Evolutionary conservation across 768 basidiomycete species (phyloP).

Genomic region (Mycena haematopus): DNA sequence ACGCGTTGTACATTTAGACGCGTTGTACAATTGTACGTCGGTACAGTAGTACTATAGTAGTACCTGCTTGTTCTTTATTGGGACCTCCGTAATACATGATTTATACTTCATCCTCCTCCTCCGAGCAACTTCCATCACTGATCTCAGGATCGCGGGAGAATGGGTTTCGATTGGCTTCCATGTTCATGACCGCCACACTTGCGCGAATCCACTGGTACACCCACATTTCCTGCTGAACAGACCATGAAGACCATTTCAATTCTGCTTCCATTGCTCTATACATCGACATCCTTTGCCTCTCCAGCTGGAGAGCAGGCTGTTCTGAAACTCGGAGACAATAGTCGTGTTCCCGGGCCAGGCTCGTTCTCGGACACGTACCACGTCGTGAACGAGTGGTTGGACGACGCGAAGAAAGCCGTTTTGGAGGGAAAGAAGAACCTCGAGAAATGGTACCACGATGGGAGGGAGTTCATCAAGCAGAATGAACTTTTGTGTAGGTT

Average conservation of each 20-base stretch:
- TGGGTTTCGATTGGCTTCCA: too few relatives aligned
- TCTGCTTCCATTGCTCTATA: constrained; percentile 43
- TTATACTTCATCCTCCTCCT: too few relatives aligned
- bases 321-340: constrained; percentile 45
- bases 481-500: constrained; percentile 70
- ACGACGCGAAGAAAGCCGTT: constrained; percentile 50
- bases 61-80: too few relatives aligned
- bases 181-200: too few relatives aligned
- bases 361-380: constrained; percentile 26
- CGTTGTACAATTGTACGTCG: too few relatives aligned
- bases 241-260: constrained; percentile 47
- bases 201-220: too few relatives aligned
- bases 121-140: too few relatives aligned
- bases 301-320: constrained; percentile 53
- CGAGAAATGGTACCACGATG: constrained; percentile 68
- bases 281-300: constrained; percentile 43
- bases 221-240: too few relatives aligned
- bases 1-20: too few relatives aligned
- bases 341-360: constrained; percentile 17
- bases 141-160: too few relatives aligned
- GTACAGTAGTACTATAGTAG: too few relatives aligned
- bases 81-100: too few relatives aligned
- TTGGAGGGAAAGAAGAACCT: constrained; percentile 53
- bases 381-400: constrained; percentile 44
- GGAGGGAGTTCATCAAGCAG: constrained; percentile 72